Evolutionary conservation across 176 grass and related monocot species (phyloP), one percentile per base, ranked within the genome.

Genomic region (Juncus effusus): DNA sequence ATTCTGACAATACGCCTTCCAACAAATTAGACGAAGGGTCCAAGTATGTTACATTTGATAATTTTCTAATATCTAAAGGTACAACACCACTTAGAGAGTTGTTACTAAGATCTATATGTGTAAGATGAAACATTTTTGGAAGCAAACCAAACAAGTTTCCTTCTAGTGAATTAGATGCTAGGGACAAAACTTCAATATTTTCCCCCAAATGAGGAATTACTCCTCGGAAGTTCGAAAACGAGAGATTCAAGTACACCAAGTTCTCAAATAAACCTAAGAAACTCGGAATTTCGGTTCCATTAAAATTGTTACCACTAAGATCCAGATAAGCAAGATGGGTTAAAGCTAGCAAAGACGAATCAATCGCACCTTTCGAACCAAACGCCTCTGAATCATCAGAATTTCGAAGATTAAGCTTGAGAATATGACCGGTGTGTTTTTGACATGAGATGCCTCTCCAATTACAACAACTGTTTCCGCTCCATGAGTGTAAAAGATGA

Each of bases 401-500:
- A 64, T 14, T 13, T 3, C 35, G 65, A 51, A 85, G 72, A 38
- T 61, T 56, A 38, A 85, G 82, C 60, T 76, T 76, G 53, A 76
- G 52, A 58, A 85, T 72, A 10, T 85, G 65, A 74, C 72, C 65
- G 11, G 60, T 76, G 15, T 40, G 40, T 2, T 41, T 15, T 9
- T 67, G 78, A 65, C 77, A 85, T 10, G 38, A 63, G 59, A 85
- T 5, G 19, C 82, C 77, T 16, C 51, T 71, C 77, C 77, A 76
- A 39, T 39, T 70, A 65, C 82, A 80, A 42, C 65, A 85, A 4
- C 76, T 67, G 54, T 80, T 12, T 10, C 60, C 82, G 56, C 61
- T 73, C 82, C 77, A 85, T 47, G 73, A 76, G 1, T 11, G 60
- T 9, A 85, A 61, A 41, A 59, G 4, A 16, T 52, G 16, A 3